Evolutionary conservation across 2,329 filamentous ascomycete species (phyloP).

Genomic region (Cordyceps fumosorosea): DNA sequence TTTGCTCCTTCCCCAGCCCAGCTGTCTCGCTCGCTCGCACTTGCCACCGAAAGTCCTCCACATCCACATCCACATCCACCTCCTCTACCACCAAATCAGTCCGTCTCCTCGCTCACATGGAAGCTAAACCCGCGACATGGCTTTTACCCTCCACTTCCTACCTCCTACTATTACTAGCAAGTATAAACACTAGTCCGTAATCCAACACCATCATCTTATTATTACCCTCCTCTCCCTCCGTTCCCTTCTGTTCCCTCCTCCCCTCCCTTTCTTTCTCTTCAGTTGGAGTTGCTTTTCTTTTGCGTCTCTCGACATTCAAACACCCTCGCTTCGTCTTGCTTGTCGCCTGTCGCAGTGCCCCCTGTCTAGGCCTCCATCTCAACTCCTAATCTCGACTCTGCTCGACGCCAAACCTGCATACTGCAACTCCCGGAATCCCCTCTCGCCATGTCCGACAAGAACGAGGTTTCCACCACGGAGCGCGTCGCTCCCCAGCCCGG

Average conservation of each 20-base stretch:
- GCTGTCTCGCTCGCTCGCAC: too few species aligned
- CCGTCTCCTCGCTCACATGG: not conserved
- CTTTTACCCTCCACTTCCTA: not conserved
- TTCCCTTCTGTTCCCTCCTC: not conserved
- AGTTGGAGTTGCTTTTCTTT: conserved; percentile 2
- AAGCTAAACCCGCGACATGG: conserved; percentile 7
- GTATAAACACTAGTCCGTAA: conserved; percentile 10
- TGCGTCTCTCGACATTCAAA: not conserved
- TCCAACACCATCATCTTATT: conserved; percentile 4
- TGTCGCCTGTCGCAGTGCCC: not conserved
- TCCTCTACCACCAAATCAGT: not conserved
- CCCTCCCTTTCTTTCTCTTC: not conserved
- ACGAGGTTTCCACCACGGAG: conserved; percentile 30
- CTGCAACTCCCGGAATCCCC: not conserved
- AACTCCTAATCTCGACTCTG: not conserved
- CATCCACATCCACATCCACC: not conserved
- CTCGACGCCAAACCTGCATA: not conserved
- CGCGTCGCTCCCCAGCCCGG: conserved; percentile 20
- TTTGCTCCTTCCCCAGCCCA: not conserved
- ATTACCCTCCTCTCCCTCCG: not conserved
- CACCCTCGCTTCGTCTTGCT: not conserved
- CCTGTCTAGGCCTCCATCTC: conserved; percentile 1
- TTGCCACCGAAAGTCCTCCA: not conserved
- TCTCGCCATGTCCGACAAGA: conserved; percentile 32
- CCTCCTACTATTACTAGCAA: not conserved